Evolutionary conservation across 2,329 filamentous ascomycete species (phyloP).

Genomic region (Sporothrix brunneoviolacea): DNA sequence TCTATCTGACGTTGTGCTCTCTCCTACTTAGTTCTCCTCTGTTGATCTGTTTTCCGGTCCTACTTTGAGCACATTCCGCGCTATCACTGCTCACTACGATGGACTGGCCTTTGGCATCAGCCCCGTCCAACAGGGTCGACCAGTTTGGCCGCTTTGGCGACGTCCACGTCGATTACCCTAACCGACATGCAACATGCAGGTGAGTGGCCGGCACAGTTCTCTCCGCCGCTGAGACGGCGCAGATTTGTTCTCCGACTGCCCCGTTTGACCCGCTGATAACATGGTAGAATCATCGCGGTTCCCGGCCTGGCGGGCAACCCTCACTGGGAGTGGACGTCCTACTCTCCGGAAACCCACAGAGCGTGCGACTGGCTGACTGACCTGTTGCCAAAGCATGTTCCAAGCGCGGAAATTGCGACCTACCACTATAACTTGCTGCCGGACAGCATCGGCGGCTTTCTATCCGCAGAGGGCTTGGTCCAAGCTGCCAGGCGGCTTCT

Average conservation of each 20-base stretch:
- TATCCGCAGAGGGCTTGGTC: neutral
- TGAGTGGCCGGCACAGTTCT: no score
- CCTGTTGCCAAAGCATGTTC: neutral
- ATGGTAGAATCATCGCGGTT: slow-evolving; percentile 2
- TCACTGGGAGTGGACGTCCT: neutral
- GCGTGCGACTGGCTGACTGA: slow-evolving; percentile 3
- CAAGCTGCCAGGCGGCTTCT: slow-evolving; percentile 1
- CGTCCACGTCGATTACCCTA: neutral
- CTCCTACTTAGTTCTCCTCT: no score
- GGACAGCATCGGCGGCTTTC: neutral
- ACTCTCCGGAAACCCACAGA: neutral
- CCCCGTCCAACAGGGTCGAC: neutral
- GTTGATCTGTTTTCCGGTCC: no score
- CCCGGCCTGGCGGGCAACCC: slow-evolving; percentile 3
- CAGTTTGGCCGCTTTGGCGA: slow-evolving; percentile 1
- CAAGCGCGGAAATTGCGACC: neutral
- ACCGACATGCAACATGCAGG: neutral
- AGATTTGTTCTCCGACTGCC: no score
- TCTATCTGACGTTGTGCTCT: no score
- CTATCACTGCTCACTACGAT: no score
- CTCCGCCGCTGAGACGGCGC: no score
- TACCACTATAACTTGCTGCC: slow-evolving; percentile 1
- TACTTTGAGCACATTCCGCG: no score
- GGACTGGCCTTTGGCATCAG: slow-evolving; percentile 1
- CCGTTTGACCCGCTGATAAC: no score